These are phyloP conservation scores for Didymella glomerata DNA, from an alignment of 2,329 filamentous ascomycete genomes.

Conservation along the genomic window DNA sequence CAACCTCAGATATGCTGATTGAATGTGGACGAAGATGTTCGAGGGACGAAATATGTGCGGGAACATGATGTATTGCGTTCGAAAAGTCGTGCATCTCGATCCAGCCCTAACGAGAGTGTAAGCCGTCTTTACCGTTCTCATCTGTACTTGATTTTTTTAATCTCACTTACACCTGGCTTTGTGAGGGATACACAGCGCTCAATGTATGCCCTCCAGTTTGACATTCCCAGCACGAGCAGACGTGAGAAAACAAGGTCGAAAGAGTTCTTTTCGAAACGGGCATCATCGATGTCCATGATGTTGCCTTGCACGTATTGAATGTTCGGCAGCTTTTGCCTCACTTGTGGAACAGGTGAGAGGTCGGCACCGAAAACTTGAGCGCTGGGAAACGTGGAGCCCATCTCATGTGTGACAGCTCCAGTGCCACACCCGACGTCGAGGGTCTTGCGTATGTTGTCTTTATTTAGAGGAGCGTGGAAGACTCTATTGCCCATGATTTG, in stretches of 20 bases:
- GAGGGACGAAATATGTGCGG: background rate
- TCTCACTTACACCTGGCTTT: constrained; percentile 50
- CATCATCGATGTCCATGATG: constrained; percentile 7
- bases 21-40: constrained; percentile 3
- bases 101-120: constrained; percentile 2
- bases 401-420: constrained; percentile 23
- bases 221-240: constrained; percentile 60
- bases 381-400: constrained; percentile 21
- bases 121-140: background rate
- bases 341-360: constrained; percentile 36
- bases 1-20: constrained; percentile 1
- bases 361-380: constrained; percentile 27
- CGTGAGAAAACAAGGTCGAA: constrained; percentile 66
- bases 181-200: constrained; percentile 39
- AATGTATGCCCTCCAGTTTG: constrained; percentile 59
- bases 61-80: background rate
- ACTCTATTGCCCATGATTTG: constrained; percentile 25
- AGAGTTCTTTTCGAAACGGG: constrained; percentile 56
- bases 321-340: constrained; percentile 20
- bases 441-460: constrained; percentile 12
- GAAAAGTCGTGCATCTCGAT: constrained; percentile 11
- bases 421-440: constrained; percentile 35
- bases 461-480: constrained; percentile 22
- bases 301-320: constrained; percentile 24
- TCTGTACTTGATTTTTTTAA: background rate